These are phyloP conservation scores for Monilinia aucupariae DNA, from an alignment of 2,329 filamentous ascomycete genomes.

Conservation along the genomic window DNA sequence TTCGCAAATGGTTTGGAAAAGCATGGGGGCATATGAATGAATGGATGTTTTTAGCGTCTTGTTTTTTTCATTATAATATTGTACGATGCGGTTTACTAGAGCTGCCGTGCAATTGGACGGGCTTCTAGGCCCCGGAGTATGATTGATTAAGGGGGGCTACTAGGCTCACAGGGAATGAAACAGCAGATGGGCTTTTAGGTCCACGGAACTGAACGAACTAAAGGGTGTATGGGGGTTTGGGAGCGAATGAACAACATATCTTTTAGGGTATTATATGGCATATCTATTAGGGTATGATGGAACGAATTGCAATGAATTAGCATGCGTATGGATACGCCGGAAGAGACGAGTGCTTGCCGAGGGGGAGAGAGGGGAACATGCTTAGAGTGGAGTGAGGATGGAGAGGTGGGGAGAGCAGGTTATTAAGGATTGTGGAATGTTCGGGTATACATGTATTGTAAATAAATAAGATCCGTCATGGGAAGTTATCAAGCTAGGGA, in stretches of 20 bases:
- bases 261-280: conserved; percentile 1
- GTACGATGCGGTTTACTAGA: conserved; percentile 6
- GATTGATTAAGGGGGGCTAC: conserved; percentile 10
- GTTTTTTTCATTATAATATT: conserved; percentile 12
- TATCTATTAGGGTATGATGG: conserved; percentile 1
- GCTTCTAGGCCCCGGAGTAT: conserved; percentile 10
- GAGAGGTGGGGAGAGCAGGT: not conserved
- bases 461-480: not conserved
- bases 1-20: conserved; percentile 11
- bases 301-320: conserved; percentile 9
- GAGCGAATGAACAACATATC: not conserved
- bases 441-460: conserved; percentile 3
- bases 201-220: not conserved
- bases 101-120: conserved; percentile 10
- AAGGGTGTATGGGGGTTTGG: not conserved
- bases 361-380: not conserved
- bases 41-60: conserved; percentile 10
- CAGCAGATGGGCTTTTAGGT: conserved; percentile 1
- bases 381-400: not conserved
- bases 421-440: not conserved
- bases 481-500: not conserved
- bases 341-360: conserved; percentile 5
- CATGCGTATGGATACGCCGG: conserved; percentile 10
- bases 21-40: conserved; percentile 8
- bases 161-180: conserved; percentile 5